Base-by-base conservation (phyloP, 331 rosid genomes). In the Cucumis variabilis region DNA sequence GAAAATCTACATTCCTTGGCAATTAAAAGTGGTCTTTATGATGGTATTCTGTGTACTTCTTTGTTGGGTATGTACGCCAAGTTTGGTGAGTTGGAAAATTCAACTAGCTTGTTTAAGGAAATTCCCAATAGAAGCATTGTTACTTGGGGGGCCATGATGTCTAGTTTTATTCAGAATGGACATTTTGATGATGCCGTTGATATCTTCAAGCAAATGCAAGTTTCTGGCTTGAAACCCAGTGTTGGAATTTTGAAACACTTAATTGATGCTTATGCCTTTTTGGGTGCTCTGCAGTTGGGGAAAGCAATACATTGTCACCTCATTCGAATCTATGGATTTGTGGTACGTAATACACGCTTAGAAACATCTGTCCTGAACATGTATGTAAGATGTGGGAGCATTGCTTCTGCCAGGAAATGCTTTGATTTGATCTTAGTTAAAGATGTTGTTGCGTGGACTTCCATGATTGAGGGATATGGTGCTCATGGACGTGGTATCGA, bases 401-500 rank as follows among this genome's bases (percentile, higher is more conserved):
- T 91, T 72, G 89, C 87, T 83, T 88, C 90, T 6, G 91, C 94
- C 48, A 89, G 46, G 65, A 77, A 80, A 13, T 92, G 70, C 24
- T 66, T 66, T 66, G 70, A 66, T 13, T n/a, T 66, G 70, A 66
- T 66, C 70, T 10, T n/a, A 66, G 5, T n/a, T n/a, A 66, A 66
- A 66, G 70, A 66, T 66, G 70, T 66, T 66, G 70, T 66, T 93
- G 88, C 92, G 62, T 92, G 95, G 96, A 92, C 96, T 62, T 86
- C 92, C 44, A 94, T 92, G 96, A 89, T 90, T 62, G 95, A 93
- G 60, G 95, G 94, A 67, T 91, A 87, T 69, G 95, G 94, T 19
- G 87, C 92, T 83, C 93, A 91, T 55, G 93, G 94, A 69, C 90
- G 77, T 33, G 95, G 94, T 79, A 69, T 87, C 15, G 90, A 92